Base-by-base conservation (phyloP, 148 eudicot species). In the Agrostemma githago region DNA sequence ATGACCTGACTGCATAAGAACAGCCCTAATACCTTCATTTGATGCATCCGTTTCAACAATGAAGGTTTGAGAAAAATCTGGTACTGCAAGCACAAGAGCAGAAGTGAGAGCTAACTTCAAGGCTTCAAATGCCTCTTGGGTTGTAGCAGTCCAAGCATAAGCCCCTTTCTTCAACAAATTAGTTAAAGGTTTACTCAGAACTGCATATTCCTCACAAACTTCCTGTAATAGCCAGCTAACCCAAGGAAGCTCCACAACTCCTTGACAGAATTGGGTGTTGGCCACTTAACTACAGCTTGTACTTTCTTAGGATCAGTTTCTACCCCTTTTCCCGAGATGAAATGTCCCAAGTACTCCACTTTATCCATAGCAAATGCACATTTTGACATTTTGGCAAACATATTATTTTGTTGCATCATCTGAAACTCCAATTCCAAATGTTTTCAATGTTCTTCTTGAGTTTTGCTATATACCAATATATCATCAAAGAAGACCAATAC, bases 31-130 rank as follows among this genome's bases (percentile, higher is more conserved):
- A 4, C 72, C 69, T 8, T 3, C 3, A 15, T 37, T 58, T 3
- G 40, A 53, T n/a, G 75, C 82, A 71, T 80, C 51, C 0, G 72
- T 66, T n/a, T 75, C 76, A 0, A 76, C 9, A 1, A 26, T 44
- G 71, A 75, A 75, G 1, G 48, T 59, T 1, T 46, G 6, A 0
- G 12, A 5, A 14, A 65, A 76, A 26, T 68, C 34, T 4, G 79
- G 73, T 1, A 60, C 8, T 0, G 42, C 60, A 2, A 76, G 8
- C 3, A 70, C 62, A 0, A 62, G 68, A 1, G 79, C 69, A 2
- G 26, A 2, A 14, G n/a, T 37, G 17, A 76, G 39, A 3, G n/a
- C 43, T 7, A 5, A 0, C 19, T 76, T 69, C 3, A 76, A 41
- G 2, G 1, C 0, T 0, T 26, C n/a, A 61, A 76, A 70, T 10